Evolutionary conservation across 2,329 filamentous ascomycete genomes (phyloP).

Genomic region (Arthroderma sp.): DNA sequence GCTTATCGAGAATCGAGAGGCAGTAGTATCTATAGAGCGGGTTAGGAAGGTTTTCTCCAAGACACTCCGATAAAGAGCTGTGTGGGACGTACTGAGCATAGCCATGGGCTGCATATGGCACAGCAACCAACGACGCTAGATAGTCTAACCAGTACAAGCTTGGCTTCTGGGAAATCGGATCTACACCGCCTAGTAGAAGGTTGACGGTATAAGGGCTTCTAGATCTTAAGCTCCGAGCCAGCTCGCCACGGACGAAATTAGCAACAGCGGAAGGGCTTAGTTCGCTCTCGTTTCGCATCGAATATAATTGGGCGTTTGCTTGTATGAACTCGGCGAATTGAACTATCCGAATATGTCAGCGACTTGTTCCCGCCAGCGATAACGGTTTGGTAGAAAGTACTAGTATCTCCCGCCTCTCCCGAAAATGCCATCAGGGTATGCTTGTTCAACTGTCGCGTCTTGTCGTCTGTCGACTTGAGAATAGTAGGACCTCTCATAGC

Average conservation of each 20-base stretch:
- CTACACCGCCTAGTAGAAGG: conserved; percentile 83
- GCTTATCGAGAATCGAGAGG: conserved; percentile 92
- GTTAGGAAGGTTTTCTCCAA: neutral
- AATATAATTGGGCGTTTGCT: conserved; percentile 95
- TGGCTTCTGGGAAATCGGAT: conserved; percentile 81
- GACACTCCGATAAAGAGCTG: neutral
- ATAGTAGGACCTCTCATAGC: conserved; percentile 95
- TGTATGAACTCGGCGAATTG: conserved; percentile 99
- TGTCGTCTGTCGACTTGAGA: conserved; percentile 90
- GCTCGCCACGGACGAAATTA: conserved; percentile 85
- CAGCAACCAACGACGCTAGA: conserved; percentile 70
- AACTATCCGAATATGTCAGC: conserved; percentile 40
- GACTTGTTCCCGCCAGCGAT: neutral
- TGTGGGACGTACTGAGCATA: conserved; percentile 69
- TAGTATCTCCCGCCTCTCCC: conserved; percentile 89
- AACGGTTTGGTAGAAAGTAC: conserved; percentile 31
- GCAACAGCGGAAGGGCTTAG: conserved; percentile 80
- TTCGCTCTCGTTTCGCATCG: conserved; percentile 92
- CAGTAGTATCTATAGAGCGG: conserved; percentile 67
- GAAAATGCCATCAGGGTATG: conserved; percentile 91
- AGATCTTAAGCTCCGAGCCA: conserved; percentile 79
- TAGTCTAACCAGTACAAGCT: conserved; percentile 96
- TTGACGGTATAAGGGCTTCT: conserved; percentile 95
- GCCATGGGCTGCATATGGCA: conserved; percentile 93
- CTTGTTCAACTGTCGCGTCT: conserved; percentile 84